Evolutionary conservation across 441 rosid species (phyloP).

Genomic region (Brassica balearica): DNA sequence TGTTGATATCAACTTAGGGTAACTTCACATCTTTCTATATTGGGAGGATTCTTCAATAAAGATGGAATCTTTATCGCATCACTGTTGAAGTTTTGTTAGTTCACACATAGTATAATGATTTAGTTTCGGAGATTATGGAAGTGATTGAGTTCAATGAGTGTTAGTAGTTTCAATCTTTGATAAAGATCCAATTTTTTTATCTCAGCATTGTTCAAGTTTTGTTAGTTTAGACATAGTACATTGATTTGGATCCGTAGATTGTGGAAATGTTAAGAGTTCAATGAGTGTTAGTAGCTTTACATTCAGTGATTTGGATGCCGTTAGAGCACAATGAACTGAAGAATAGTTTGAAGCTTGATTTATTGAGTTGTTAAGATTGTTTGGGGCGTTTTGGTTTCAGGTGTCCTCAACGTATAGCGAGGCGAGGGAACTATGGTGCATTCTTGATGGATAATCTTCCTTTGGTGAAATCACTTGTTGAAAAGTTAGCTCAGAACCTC

Average conservation of each 20-base stretch:
- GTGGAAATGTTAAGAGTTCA: background rate
- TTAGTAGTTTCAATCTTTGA: background rate
- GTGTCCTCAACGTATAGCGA: constrained; percentile 93
- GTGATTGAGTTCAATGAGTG: background rate
- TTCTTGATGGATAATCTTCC: constrained; percentile 96
- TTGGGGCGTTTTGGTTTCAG: constrained; percentile 43
- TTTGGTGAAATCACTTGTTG: constrained; percentile 76
- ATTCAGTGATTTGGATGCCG: too few species aligned
- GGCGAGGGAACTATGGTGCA: constrained; percentile 86
- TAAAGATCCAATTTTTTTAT: background rate
- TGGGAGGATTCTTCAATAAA: background rate
- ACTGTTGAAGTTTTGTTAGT: background rate
- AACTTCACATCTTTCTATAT: background rate
- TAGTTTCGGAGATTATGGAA: background rate
- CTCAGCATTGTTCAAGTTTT: background rate
- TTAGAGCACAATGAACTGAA: too few species aligned
- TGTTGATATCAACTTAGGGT: constrained; percentile 94
- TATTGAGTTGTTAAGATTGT: constrained; percentile 11
- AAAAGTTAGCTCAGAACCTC: constrained; percentile 69
- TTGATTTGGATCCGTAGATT: background rate
- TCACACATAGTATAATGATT: background rate
- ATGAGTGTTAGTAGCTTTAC: too few species aligned
- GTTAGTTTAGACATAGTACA: background rate
- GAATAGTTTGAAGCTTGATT: background rate
- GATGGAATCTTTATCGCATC: background rate